Percentiles rank a stretch among this genome's conserved stretches.
These are phyloP conservation scores for Penicillium mononematosum DNA, from an alignment of 495 filamentous ascomycete species.

Conservation along the genomic window DNA sequence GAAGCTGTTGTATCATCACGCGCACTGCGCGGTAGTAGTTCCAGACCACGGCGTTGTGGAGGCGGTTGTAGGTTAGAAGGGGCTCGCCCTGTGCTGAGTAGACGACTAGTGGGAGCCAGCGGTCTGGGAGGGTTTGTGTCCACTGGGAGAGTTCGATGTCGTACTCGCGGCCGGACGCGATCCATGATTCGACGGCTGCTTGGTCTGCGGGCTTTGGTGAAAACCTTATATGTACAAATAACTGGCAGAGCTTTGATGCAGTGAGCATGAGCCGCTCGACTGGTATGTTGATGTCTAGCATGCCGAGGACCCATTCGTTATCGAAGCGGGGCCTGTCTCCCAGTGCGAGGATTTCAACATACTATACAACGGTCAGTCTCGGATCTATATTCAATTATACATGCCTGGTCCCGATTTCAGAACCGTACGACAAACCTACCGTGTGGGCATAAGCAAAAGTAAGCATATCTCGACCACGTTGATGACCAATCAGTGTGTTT, in stretches of 20 bases:
- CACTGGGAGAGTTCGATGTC: slow-evolving; percentile 39
- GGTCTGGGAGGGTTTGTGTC: slow-evolving; percentile 35
- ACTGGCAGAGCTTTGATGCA: slow-evolving; percentile 33
- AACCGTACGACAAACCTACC: slow-evolving; percentile 23
- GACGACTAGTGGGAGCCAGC: slow-evolving; percentile 41
- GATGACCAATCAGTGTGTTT: slow-evolving; percentile 30
- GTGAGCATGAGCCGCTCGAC: slow-evolving; percentile 39
- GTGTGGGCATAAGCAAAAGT: slow-evolving; percentile 44
- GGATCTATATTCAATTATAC: neutral
- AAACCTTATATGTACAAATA: slow-evolving; percentile 30
- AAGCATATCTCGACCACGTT: slow-evolving; percentile 42
- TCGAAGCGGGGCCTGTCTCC: slow-evolving; percentile 37
- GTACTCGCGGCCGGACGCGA: slow-evolving; percentile 25
- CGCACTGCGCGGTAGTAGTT: slow-evolving; percentile 43
- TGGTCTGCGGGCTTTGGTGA: slow-evolving; percentile 17
- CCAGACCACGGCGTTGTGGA: slow-evolving; percentile 37
- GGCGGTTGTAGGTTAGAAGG: slow-evolving; percentile 37
- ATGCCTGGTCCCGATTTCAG: neutral
- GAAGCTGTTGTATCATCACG: slow-evolving; percentile 36
- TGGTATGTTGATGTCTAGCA: slow-evolving; percentile 35
- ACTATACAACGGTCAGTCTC: slow-evolving; percentile 24
- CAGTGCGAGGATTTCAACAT: slow-evolving; percentile 40
- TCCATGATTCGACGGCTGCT: slow-evolving; percentile 25
- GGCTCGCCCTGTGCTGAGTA: slow-evolving; percentile 35
- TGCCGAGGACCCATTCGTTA: slow-evolving; percentile 31